Evolutionary conservation across 768 basidiomycete genomes (phyloP).

Genomic region (Kwoniella bestiolae): DNA sequence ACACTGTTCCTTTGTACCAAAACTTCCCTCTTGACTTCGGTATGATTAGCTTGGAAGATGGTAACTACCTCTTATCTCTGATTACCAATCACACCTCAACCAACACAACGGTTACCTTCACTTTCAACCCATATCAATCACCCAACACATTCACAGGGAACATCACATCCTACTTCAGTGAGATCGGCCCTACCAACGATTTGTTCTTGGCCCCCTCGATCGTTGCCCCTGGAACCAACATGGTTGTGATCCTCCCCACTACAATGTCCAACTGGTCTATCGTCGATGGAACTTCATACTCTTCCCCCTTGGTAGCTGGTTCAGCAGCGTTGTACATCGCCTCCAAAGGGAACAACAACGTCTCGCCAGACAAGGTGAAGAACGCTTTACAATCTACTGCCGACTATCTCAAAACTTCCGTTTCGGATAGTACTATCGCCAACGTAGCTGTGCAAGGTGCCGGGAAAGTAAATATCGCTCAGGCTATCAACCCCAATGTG

Average conservation of each 20-base stretch:
- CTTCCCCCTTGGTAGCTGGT: constrained; percentile 51
- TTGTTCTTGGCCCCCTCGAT: constrained; percentile 62
- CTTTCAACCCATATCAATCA: constrained; percentile 58
- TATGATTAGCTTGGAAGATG: constrained; percentile 47
- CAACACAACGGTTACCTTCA: constrained; percentile 42
- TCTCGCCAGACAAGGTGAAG: constrained; percentile 35
- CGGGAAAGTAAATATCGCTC: constrained; percentile 63
- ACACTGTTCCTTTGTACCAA: constrained; percentile 36
- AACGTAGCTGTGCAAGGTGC: constrained; percentile 52
- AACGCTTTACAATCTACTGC: constrained; percentile 47
- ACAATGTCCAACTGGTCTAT: constrained; percentile 39
- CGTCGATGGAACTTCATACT: constrained; percentile 41
- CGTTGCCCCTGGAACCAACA: constrained; percentile 61
- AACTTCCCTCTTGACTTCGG: constrained; percentile 46
- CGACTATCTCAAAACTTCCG: constrained; percentile 30
- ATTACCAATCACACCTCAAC: constrained; percentile 25
- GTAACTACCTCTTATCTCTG: constrained; percentile 46
- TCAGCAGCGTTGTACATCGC: constrained; percentile 56
- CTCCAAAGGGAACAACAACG: constrained; percentile 35
- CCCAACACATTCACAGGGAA: constrained; percentile 64
- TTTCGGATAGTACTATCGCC: constrained; percentile 39
- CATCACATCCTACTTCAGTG: constrained; percentile 65
- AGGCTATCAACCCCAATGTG: constrained; percentile 65
- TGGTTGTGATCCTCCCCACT: constrained; percentile 39
- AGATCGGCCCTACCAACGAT: constrained; percentile 68